phyloP scores from a whole-genome alignment of 2,329 filamentous ascomycete species.

The Nigrospora oryzae region DNA sequence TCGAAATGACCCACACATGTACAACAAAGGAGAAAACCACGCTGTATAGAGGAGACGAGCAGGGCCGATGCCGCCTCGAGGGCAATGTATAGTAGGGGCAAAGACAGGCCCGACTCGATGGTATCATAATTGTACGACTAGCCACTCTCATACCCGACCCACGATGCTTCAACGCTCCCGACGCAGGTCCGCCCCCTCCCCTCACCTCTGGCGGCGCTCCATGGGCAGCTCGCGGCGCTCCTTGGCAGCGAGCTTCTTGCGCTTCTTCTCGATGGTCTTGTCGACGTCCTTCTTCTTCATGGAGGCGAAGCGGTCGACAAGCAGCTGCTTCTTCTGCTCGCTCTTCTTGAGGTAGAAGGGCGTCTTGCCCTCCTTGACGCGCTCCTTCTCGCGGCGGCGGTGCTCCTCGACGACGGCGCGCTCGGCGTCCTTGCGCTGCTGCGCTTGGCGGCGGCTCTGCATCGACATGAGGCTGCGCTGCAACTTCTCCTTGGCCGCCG shows the following conservation, averaged over 20 bases:
- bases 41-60: no score
- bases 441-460: slow-evolving; percentile 67
- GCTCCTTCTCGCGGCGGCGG: slow-evolving; percentile 72
- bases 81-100: no score
- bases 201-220: slow-evolving; percentile 31
- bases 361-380: slow-evolving; percentile 79
- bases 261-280: slow-evolving; percentile 72
- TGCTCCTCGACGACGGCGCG: slow-evolving; percentile 66
- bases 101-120: no score
- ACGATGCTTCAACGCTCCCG: background rate
- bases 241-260: slow-evolving; percentile 82
- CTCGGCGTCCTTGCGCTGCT: slow-evolving; percentile 60
- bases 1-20: slow-evolving; percentile 3
- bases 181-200: background rate
- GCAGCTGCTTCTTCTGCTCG: slow-evolving; percentile 79
- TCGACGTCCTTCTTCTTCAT: slow-evolving; percentile 84
- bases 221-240: slow-evolving; percentile 72
- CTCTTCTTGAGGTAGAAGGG: slow-evolving; percentile 91
- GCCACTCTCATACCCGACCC: no score
- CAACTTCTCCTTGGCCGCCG: slow-evolving; percentile 53
- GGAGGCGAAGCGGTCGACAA: slow-evolving; percentile 69
- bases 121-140: no score
- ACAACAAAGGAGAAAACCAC: background rate
- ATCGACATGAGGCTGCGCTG: slow-evolving; percentile 69
- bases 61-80: no score